phyloP scores from a whole-genome alignment of 805 yeast species.

The Kuraishia borneana region DNA sequence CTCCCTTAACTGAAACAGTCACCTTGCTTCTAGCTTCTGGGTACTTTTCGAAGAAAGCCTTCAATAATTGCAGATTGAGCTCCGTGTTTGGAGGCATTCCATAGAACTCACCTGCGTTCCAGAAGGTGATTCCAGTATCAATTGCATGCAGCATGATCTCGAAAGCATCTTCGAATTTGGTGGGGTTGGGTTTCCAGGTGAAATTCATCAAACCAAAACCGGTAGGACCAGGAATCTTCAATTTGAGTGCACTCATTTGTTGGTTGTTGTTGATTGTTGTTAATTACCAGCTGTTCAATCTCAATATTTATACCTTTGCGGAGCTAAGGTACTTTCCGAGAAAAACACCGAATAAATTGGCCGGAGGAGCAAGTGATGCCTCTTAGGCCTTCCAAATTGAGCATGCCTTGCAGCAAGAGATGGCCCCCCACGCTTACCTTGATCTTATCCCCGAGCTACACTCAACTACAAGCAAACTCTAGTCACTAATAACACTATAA shows the following conservation, averaged over 20 bases:
- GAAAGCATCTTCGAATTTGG: conserved; percentile 41
- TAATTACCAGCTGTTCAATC: no score
- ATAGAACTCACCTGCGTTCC: conserved; percentile 76
- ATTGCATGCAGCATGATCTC: conserved; percentile 42
- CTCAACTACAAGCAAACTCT: no score
- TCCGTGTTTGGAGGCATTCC: conserved; percentile 33
- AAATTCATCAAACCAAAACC: conserved; percentile 82
- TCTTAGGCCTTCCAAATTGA: no score
- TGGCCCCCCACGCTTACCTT: no score
- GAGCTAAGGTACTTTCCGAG: no score
- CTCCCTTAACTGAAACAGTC: conserved; percentile 62
- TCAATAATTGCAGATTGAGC: conserved; percentile 44
- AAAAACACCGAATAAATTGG: no score
- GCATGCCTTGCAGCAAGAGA: no score
- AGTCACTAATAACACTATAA: no score
- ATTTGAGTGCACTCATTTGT: neutral
- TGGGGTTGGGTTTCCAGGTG: conserved; percentile 56
- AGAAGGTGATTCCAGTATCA: conserved; percentile 33
- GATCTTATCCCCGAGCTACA: no score
- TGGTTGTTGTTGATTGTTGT: no score
- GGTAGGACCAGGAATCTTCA: conserved; percentile 12
- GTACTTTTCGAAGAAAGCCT: conserved; percentile 43
- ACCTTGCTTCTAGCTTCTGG: conserved; percentile 49
- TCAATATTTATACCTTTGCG: no score
- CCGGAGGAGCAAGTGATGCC: no score